phyloP scores from a whole-genome alignment of 106 monocot genomes.

The Alisma plantagoaquatica region DNA sequence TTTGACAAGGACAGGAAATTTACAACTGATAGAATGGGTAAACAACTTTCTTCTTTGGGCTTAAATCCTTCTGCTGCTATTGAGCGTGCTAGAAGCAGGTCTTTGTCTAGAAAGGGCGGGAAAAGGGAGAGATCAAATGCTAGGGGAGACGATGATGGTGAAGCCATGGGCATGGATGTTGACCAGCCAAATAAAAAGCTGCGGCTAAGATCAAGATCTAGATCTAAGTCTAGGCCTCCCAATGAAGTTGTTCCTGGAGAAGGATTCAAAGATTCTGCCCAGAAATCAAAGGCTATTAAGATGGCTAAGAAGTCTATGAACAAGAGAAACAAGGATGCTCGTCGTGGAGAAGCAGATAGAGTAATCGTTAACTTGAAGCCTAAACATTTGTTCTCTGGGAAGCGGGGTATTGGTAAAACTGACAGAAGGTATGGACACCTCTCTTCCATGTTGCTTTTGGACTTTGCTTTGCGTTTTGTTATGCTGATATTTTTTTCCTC shows the following conservation, averaged over 20 bases:
- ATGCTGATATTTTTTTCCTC: no score
- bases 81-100: conserved; percentile 46
- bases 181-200: conserved; percentile 57
- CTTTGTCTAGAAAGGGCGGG: conserved; percentile 33
- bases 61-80: conserved; percentile 68
- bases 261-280: conserved; percentile 83
- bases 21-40: conserved; percentile 78
- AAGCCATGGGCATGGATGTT: conserved; percentile 51
- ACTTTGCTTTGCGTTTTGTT: no score
- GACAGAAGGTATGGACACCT: no score
- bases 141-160: conserved; percentile 25
- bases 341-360: conserved; percentile 79
- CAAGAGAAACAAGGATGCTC: conserved; percentile 71
- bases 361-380: conserved; percentile 86
- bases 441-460: no score
- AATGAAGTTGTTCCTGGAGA: conserved; percentile 73
- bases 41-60: conserved; percentile 63
- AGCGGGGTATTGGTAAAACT: conserved; percentile 74
- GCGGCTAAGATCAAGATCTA: conserved; percentile 26
- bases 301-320: conserved; percentile 50
- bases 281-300: conserved; percentile 69
- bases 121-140: conserved; percentile 57
- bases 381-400: conserved; percentile 92
- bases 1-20: conserved; percentile 77
- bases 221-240: conserved; percentile 51